These are phyloP conservation scores for Floccularia luteovirens DNA, from an alignment of 768 basidiomycete genomes.

Conservation along the genomic window DNA sequence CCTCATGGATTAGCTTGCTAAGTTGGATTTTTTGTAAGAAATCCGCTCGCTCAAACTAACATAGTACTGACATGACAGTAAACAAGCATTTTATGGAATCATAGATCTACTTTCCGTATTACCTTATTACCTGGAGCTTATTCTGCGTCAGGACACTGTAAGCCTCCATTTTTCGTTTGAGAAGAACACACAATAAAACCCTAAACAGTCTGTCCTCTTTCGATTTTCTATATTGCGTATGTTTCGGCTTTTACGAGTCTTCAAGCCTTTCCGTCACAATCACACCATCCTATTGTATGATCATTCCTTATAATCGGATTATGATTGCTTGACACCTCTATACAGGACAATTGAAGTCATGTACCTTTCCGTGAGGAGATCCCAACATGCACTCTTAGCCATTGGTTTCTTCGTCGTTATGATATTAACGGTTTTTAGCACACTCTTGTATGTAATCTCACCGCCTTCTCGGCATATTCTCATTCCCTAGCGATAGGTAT, in stretches of 20 bases:
- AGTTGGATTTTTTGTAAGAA: slow-evolving; percentile 61
- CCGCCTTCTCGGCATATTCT: neutral
- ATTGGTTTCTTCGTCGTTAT: slow-evolving; percentile 86
- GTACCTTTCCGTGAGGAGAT: slow-evolving; percentile 82
- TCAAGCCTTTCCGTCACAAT: slow-evolving; percentile 82
- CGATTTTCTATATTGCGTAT: slow-evolving; percentile 88
- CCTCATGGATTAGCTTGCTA: slow-evolving; percentile 48
- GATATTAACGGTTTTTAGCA: slow-evolving; percentile 84
- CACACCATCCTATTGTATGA: slow-evolving; percentile 76
- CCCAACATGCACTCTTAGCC: slow-evolving; percentile 81
- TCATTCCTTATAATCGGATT: neutral
- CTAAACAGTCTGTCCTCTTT: slow-evolving; percentile 67
- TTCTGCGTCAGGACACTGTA: slow-evolving; percentile 81
- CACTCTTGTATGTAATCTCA: slow-evolving; percentile 50
- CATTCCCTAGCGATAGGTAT: slow-evolving; percentile 38
- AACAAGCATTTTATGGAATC: slow-evolving; percentile 69
- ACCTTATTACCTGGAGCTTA: slow-evolving; percentile 85
- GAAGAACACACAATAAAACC: neutral
- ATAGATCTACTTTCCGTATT: slow-evolving; percentile 81
- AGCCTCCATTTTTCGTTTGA: neutral
- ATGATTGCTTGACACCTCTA: slow-evolving; percentile 2
- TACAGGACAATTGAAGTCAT: slow-evolving; percentile 83
- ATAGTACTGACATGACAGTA: slow-evolving; percentile 8
- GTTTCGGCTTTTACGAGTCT: slow-evolving; percentile 84
- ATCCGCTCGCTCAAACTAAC: neutral